Evolutionary conservation across 2,329 filamentous ascomycete species (phyloP).

Genomic region (Dothistroma pini): DNA sequence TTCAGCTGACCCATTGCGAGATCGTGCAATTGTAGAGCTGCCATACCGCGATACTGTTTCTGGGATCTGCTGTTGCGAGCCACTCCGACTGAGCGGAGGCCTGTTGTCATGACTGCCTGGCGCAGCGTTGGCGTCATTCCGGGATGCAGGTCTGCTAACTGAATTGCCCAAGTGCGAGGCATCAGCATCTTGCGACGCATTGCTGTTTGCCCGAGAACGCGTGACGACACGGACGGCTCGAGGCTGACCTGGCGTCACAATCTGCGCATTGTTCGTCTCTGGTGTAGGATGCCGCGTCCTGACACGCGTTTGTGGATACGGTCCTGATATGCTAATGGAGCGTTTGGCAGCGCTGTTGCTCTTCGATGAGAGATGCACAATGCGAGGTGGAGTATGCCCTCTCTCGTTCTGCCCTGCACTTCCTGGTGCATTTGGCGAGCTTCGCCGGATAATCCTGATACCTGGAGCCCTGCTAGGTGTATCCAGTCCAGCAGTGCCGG

Average conservation of each 20-base stretch:
- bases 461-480: conserved; percentile 36
- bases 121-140: conserved; percentile 20
- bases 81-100: conserved; percentile 25
- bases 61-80: conserved; percentile 47
- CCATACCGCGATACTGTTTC: conserved; percentile 42
- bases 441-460: conserved; percentile 36
- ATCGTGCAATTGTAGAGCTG: conserved; percentile 47
- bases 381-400: conserved; percentile 34
- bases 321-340: conserved; percentile 33
- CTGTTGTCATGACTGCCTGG: conserved; percentile 20
- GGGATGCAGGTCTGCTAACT: conserved; percentile 32
- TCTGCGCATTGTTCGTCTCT: conserved; percentile 27
- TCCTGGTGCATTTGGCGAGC: conserved; percentile 30
- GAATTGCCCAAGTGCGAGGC: conserved; percentile 24
- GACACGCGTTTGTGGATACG: conserved; percentile 29
- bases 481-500: conserved; percentile 29
- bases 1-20: conserved; percentile 53
- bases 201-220: conserved; percentile 32
- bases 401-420: conserved; percentile 17
- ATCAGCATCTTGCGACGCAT: conserved; percentile 34
- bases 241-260: conserved; percentile 38
- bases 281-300: conserved; percentile 34
- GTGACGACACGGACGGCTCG: conserved; percentile 29
- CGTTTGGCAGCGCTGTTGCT: conserved; percentile 32
- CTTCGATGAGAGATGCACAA: conserved; percentile 34